Percentiles rank a stretch among this genome's conserved stretches.
phyloP scores from a whole-genome alignment of 139 green algal genomes.

The Axilococcus clingmanii region DNA sequence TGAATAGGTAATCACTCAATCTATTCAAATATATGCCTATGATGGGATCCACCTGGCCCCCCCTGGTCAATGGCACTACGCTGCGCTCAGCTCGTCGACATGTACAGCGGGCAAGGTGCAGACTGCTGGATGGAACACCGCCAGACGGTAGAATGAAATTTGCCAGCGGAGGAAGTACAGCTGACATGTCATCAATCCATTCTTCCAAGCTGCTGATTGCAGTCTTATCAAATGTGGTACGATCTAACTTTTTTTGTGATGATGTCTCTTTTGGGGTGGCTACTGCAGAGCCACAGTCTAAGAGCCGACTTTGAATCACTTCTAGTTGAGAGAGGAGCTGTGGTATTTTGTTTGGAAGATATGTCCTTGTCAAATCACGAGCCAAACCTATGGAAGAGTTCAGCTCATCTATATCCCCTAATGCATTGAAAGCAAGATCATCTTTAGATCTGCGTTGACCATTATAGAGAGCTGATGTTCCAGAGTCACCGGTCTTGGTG shows the following conservation, averaged over 20 bases:
- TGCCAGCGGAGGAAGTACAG: constrained; percentile 63
- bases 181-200: constrained; percentile 82
- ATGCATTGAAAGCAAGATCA: constrained; percentile 65
- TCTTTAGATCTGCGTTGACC: constrained; percentile 74
- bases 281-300: constrained; percentile 85
- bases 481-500: constrained; percentile 79
- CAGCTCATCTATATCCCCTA: constrained; percentile 92
- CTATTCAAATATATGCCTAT: constrained; percentile 81
- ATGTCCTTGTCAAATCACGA: no score
- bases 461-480: constrained; percentile 79
- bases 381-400: constrained; percentile 75
- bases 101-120: constrained; percentile 72
- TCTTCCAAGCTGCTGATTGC: constrained; percentile 52
- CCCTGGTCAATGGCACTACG: constrained; percentile 52
- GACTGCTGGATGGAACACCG: constrained; percentile 37
- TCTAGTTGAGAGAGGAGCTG: constrained; percentile 42
- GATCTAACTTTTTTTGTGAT: constrained; percentile 47
- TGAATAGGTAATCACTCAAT: constrained; percentile 95
- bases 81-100: constrained; percentile 81
- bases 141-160: constrained; percentile 93
- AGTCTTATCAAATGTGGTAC: constrained; percentile 43
- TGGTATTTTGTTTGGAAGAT: constrained; percentile 22
- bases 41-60: constrained; percentile 20
- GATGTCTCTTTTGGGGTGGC: constrained; percentile 67
- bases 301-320: constrained; percentile 76